These are phyloP conservation scores for Colletotrichum graminicola DNA, from an alignment of 2,329 filamentous ascomycete species.

Conservation along the genomic window DNA sequence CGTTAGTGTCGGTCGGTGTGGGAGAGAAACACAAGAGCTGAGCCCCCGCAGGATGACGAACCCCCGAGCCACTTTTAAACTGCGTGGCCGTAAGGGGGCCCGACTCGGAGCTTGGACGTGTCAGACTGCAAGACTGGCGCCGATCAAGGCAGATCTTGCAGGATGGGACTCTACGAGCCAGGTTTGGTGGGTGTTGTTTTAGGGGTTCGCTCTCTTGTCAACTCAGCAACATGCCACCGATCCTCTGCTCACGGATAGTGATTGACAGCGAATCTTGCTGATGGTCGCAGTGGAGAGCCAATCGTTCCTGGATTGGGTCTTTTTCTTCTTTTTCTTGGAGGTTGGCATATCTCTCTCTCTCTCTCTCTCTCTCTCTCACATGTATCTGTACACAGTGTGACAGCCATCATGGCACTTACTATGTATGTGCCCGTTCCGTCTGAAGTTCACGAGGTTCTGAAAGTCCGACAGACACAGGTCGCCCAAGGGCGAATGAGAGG, in stretches of 20 bases:
- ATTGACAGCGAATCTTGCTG: constrained; percentile 14
- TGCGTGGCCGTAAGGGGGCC: constrained; percentile 35
- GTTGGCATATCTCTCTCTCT: background rate
- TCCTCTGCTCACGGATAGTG: constrained; percentile 11
- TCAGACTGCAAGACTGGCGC: constrained; percentile 21
- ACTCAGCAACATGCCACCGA: constrained; percentile 30
- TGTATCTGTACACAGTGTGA: constrained; percentile 27
- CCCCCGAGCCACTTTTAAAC: constrained; percentile 30
- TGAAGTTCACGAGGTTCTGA: constrained; percentile 2
- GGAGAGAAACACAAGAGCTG: constrained; percentile 26
- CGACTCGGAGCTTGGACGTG: constrained; percentile 35
- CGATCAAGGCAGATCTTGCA: constrained; percentile 35
- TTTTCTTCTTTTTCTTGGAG: background rate
- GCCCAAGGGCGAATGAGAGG: constrained; percentile 34
- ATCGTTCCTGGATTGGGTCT: background rate
- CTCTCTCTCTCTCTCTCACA: background rate
- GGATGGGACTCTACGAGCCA: constrained; percentile 6
- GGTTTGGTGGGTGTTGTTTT: background rate
- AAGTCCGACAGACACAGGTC: constrained; percentile 24
- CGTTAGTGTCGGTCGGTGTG: too few species aligned
- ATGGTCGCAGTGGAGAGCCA: background rate
- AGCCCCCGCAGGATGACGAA: constrained; percentile 42
- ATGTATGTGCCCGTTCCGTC: constrained; percentile 13
- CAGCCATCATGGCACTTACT: constrained; percentile 5
- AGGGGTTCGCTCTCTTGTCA: background rate